phyloP scores from a whole-genome alignment of 2,329 filamentous ascomycete species.

The Pseudocercospora ulei region DNA sequence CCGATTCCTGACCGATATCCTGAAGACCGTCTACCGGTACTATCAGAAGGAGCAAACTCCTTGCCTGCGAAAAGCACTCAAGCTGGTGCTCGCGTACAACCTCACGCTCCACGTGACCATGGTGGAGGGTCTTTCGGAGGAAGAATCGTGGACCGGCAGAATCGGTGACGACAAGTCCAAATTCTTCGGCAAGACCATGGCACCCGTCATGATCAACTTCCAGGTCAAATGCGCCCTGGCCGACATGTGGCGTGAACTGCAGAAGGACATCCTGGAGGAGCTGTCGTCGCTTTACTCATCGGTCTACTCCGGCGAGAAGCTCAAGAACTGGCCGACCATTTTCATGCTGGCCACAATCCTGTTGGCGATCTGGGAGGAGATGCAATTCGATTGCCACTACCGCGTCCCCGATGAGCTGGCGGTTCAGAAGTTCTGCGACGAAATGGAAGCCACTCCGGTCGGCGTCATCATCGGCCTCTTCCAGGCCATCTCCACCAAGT shows the following conservation, averaged over 20 bases:
- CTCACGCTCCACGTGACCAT: slow-evolving; percentile 89
- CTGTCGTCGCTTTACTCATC: slow-evolving; percentile 89
- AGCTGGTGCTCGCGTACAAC: slow-evolving; percentile 92
- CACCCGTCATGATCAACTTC: slow-evolving; percentile 99
- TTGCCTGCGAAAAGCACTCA: slow-evolving; percentile 88
- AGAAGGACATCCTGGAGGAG: slow-evolving; percentile 92
- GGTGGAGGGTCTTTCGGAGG: slow-evolving; percentile 77
- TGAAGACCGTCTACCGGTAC: slow-evolving; percentile 91
- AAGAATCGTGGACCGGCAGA: slow-evolving; percentile 66
- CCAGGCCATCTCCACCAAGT: slow-evolving; percentile 94
- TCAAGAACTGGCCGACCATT: slow-evolving; percentile 98
- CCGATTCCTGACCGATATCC: slow-evolving; percentile 85
- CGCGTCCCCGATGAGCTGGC: slow-evolving; percentile 72
- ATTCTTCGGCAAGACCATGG: slow-evolving; percentile 80
- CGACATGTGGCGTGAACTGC: slow-evolving; percentile 95
- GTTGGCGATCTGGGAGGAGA: slow-evolving; percentile 92
- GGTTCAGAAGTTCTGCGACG: slow-evolving; percentile 87
- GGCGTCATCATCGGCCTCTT: slow-evolving; percentile 94
- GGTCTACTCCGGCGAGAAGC: slow-evolving; percentile 90
- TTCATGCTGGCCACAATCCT: slow-evolving; percentile 94
- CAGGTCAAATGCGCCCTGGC: slow-evolving; percentile 96
- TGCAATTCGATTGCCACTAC: slow-evolving; percentile 98
- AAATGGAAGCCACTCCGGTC: slow-evolving; percentile 94
- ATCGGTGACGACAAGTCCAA: slow-evolving; percentile 79
- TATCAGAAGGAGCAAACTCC: slow-evolving; percentile 80